Evolutionary conservation across 208 protist species (phyloP), one percentile per base, ranked within the genome.

Genomic region (Trypanosoma theileri): DNA sequence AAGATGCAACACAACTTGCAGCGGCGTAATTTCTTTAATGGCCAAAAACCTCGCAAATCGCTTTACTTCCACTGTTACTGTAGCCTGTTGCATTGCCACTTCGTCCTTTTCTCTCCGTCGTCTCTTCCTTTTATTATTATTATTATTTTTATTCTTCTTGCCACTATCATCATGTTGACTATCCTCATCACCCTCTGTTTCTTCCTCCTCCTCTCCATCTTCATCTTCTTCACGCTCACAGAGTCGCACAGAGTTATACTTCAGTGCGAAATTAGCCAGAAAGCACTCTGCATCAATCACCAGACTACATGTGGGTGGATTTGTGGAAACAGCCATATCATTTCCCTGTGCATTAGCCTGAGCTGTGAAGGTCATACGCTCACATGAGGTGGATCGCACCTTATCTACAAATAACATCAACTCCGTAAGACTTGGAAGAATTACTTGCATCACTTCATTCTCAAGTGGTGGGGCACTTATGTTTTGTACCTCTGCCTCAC

Each of bases 391-490:
- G 22, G 61, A 81, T 22, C 81, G 82, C 19, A 92, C 64, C 66
- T 88, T 83, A 31, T 95, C 86, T 1, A 95, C 79, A 56, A 95
- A 95, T 11, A 69, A 70, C 40, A 84, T 69, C 6, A 95, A 82
- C 66, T 95, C 90, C 14, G 61, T 10, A 6, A 95, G 74, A 56
- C 80, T 75, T 0, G 86, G 86, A 14, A 95, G 61, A 19, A 86
- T 24, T 0, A 95, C 48, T 31, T 83, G 77, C 64, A 92, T 22
- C 3, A 73, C 66, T 12, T 84, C 66, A 60, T 79, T 59, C 62
- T 86, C 76, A 0, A 93, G 69, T 19, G 79, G 63, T 0, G 87
- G 85, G n/a, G 75, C 67, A 1, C 45, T 71, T 57, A 92, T 84
- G 42, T 71, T 59, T 40, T 81, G 62, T 45, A 87, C 85, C 11